Conservation (phyloP, 2,329 filamentous ascomycete species). For the Fulvia fulva region DNA sequence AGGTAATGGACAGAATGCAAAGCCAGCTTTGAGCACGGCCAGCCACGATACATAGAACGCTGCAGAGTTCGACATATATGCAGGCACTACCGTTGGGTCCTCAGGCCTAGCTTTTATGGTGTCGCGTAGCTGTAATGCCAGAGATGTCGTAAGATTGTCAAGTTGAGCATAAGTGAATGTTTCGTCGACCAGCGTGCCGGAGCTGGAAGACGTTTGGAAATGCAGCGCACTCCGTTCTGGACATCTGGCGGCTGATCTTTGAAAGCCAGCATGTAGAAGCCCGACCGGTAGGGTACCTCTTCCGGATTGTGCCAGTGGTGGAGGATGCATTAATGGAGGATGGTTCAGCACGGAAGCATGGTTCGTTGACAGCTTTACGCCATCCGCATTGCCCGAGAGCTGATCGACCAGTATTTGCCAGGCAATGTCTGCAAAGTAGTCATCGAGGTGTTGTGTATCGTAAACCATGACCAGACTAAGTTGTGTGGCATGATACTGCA, state of each 20-base stretch:
- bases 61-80: constrained; percentile 12
- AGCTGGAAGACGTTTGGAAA: background rate
- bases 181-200: background rate
- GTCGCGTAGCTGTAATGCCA: constrained; percentile 4
- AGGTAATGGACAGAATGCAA: constrained; percentile 14
- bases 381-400: background rate
- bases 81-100: constrained; percentile 6
- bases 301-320: background rate
- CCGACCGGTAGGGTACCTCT: background rate
- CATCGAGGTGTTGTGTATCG: constrained; percentile 3
- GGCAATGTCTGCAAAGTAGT: constrained; percentile 4
- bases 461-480: constrained; percentile 7
- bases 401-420: constrained; percentile 6
- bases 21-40: constrained; percentile 15
- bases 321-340: constrained; percentile 7
- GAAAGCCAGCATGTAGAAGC: constrained; percentile 13
- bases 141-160: constrained; percentile 10
- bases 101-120: background rate
- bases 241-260: constrained; percentile 4
- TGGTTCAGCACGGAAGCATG: constrained; percentile 13
- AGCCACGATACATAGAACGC: constrained; percentile 17
- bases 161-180: constrained; percentile 13
- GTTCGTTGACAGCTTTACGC: background rate
- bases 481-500: constrained; percentile 13
- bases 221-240: constrained; percentile 9